Evolutionary conservation across 2,329 filamentous ascomycete species (phyloP).

Genomic region (Cyanodermella asteris): DNA sequence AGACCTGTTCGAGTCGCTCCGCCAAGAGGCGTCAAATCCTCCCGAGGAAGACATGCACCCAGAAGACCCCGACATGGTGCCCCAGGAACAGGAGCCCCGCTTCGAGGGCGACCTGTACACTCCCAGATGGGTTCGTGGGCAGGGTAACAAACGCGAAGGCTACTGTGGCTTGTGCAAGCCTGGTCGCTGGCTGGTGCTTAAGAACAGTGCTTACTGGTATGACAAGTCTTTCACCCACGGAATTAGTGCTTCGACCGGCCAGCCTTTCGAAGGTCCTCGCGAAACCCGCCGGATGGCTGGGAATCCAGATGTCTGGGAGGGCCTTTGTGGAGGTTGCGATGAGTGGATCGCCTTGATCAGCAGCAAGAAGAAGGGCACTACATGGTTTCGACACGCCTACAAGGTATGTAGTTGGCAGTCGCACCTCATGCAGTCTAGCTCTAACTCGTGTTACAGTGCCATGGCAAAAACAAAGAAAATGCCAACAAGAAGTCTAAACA

Average conservation of each 20-base stretch:
- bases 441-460: too few relatives aligned
- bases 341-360: slow-evolving; percentile 24
- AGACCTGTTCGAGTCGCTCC: slow-evolving; percentile 52
- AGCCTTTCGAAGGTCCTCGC: slow-evolving; percentile 54
- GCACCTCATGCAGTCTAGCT: too few relatives aligned
- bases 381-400: slow-evolving; percentile 77
- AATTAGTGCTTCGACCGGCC: slow-evolving; percentile 61
- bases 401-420: too few relatives aligned
- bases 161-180: slow-evolving; percentile 83
- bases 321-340: slow-evolving; percentile 16
- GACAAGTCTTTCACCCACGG: slow-evolving; percentile 81
- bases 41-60: slow-evolving; percentile 68
- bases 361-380: slow-evolving; percentile 81
- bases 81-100: slow-evolving; percentile 57
- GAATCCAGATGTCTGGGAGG: slow-evolving; percentile 35
- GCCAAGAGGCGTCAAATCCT: slow-evolving; percentile 51
- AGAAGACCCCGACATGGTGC: slow-evolving; percentile 49
- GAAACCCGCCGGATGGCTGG: slow-evolving; percentile 56
- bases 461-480: too few relatives aligned
- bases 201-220: slow-evolving; percentile 86
- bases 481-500: too few relatives aligned
- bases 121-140: slow-evolving; percentile 61
- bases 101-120: slow-evolving; percentile 71
- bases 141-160: slow-evolving; percentile 70
- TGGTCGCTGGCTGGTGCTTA: slow-evolving; percentile 65